These are phyloP conservation scores for Cladobotryum mycophilum DNA, from an alignment of 2,329 filamentous ascomycete genomes.

Conservation along the genomic window DNA sequence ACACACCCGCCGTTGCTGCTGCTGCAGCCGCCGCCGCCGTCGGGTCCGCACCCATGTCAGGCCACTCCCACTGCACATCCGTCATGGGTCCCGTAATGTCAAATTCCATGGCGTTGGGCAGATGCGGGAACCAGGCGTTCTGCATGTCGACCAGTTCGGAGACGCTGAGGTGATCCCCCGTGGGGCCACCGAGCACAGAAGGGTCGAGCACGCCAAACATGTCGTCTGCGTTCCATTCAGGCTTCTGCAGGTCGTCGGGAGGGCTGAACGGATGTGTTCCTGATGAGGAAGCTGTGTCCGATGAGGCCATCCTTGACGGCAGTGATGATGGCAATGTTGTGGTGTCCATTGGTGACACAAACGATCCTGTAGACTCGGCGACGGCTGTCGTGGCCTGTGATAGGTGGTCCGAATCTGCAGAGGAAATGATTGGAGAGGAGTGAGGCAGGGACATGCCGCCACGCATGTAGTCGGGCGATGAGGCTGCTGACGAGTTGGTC, in stretches of 20 bases:
- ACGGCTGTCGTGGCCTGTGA: constrained; percentile 13
- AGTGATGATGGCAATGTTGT: constrained; percentile 4
- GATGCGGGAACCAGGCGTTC: constrained; percentile 23
- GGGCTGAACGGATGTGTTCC: constrained; percentile 18
- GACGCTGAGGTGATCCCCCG: constrained; percentile 18
- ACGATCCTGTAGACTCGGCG: constrained; percentile 9
- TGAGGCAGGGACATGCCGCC: constrained; percentile 16
- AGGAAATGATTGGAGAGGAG: constrained; percentile 10
- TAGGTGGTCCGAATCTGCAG: constrained; percentile 12
- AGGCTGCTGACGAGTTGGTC: constrained; percentile 13
- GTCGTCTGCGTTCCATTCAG: constrained; percentile 20
- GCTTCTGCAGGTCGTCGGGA: constrained; percentile 18
- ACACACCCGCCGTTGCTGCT: constrained; percentile 8
- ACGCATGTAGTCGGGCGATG: constrained; percentile 11
- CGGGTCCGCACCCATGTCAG: constrained; percentile 13
- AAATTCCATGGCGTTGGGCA: constrained; percentile 24
- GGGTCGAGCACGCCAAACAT: constrained; percentile 19
- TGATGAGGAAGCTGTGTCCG: constrained; percentile 12
- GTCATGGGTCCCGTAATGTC: constrained; percentile 20
- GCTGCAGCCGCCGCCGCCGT: constrained; percentile 4
- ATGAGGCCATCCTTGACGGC: constrained; percentile 17
- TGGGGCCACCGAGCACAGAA: constrained; percentile 14
- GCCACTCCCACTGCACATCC: constrained; percentile 24
- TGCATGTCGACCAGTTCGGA: constrained; percentile 20
- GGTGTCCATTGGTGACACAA: constrained; percentile 15